These are phyloP conservation scores for Sequoia sempervirens DNA, from an alignment of 75 land plant genomes.

Conservation along the genomic window DNA sequence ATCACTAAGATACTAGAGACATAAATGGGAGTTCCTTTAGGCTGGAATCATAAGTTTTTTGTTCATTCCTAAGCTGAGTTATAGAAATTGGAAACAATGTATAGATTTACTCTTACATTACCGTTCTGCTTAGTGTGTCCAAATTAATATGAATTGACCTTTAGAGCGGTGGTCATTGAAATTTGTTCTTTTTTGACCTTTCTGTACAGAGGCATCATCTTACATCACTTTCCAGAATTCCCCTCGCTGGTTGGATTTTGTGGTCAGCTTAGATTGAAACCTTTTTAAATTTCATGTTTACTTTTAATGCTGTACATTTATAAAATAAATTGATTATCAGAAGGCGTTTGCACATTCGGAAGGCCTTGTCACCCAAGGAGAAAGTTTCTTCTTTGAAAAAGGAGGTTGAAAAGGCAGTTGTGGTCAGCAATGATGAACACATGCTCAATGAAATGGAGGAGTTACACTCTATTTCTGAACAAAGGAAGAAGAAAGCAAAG, in stretches of 20 bases:
- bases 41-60: no score
- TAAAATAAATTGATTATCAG: constrained; percentile 19
- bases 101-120: no score
- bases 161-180: no score
- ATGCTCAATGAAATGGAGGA: constrained; percentile 84
- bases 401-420: constrained; percentile 17
- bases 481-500: constrained; percentile 65
- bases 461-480: constrained; percentile 55
- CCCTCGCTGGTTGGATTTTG: neutral
- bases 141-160: no score
- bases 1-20: no score
- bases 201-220: no score
- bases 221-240: no score
- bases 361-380: constrained; percentile 46
- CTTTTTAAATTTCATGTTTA: neutral
- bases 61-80: no score
- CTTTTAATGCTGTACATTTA: neutral
- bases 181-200: no score
- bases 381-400: constrained; percentile 12
- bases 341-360: constrained; percentile 74
- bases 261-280: neutral
- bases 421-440: constrained; percentile 58
- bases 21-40: no score
- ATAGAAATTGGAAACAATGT: no score
- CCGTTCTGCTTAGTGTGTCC: no score